Evolutionary conservation across 179 eudicot species (phyloP), one percentile per base, ranked within the genome.

Genomic region (Carnegiea gigantea): DNA sequence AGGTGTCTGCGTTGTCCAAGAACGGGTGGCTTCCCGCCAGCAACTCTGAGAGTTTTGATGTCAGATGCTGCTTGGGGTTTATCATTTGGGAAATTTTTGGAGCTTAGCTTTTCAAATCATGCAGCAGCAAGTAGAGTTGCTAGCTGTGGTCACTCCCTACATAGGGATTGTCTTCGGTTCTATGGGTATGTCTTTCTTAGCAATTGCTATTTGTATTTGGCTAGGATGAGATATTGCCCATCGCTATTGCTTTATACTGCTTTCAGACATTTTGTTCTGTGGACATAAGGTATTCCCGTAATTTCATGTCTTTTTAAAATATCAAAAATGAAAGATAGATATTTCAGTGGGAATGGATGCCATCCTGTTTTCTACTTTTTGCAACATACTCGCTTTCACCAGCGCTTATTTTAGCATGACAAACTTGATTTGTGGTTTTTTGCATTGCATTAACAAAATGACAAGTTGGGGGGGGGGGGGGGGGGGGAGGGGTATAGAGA

Each of bases 41-140:
- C 99, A 78, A 97, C 99, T 80, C 87, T 92, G 82, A 95, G 99
- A 86, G 85, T 96, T 59, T 88, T 95, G 74, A 97, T 97, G 99
- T 97, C 99, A 76, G 98, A 97, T 88, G 99, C 99, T 82, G 99
- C 99, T 65, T 97, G 99, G 99, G 98, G 99, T 18, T 89, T 97
- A 87, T 97, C 99, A 68, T 95, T 97, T 81, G 99, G 99, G 82
- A 97, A 97, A 87, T 97, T 97, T 90, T 85, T 97, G 89, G 98
- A 97, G 86, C 98, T 97, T 75, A 97, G 99, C 84, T 97, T 97
- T 87, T 97, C 99, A 79, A 97, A 97, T 81, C 99, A 97, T 89
- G 98, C 97, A 30, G 98, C 99, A 77, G 99, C 99, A 76, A 97
- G 97, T 82, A 90, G 98, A 84, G 98, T 95, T 76, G 99, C 99